Conservation (phyloP, 805 yeast species). For the Candida xiaguanensis region DNA sequence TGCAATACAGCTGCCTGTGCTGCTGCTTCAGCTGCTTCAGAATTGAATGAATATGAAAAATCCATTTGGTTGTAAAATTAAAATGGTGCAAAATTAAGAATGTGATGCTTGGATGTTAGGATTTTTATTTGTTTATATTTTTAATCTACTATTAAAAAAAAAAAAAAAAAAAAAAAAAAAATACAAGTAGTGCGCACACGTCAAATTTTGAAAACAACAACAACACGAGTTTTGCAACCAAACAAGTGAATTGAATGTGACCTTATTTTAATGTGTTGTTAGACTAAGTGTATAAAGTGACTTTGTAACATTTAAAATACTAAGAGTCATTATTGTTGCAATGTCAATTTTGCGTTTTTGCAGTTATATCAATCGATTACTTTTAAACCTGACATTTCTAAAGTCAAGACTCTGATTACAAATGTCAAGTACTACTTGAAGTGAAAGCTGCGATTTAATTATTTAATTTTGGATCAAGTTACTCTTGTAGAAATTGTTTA, state of each 20-base stretch:
- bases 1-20: conserved; percentile 10
- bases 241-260: neutral
- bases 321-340: too few relatives aligned
- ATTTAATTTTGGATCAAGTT: too few relatives aligned
- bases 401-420: too few relatives aligned
- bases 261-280: neutral
- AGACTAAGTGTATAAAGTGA: too few relatives aligned
- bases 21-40: conserved; percentile 8
- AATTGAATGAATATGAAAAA: neutral
- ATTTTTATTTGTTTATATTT: conserved; percentile 1
- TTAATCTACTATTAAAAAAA: neutral
- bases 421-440: too few relatives aligned
- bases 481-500: too few relatives aligned
- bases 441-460: too few relatives aligned
- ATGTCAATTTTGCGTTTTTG: too few relatives aligned
- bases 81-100: conserved; percentile 3
- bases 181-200: neutral
- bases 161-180: neutral
- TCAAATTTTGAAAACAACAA: neutral
- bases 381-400: too few relatives aligned
- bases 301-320: too few relatives aligned
- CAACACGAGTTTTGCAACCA: neutral
- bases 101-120: conserved; percentile 3
- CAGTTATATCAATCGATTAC: too few relatives aligned
- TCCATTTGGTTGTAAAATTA: conserved; percentile 2